Conservation (phyloP, 2,329 filamentous ascomycete species). For the Chrysoporthe austroafricana region DNA sequence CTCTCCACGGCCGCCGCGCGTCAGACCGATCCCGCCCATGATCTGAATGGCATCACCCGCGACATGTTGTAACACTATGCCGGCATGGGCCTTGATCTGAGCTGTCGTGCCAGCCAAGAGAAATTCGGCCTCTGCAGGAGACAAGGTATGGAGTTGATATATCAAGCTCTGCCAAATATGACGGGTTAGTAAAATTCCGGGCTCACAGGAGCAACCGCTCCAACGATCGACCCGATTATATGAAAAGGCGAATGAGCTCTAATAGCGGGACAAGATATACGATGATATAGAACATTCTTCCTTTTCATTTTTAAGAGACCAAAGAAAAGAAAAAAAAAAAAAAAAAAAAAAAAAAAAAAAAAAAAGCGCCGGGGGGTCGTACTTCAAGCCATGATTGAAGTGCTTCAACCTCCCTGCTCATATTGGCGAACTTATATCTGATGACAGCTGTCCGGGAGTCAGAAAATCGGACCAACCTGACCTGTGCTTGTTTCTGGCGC, state of each 20-base stretch:
- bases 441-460: slow-evolving; percentile 23
- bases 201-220: too few relatives aligned
- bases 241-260: not conserved
- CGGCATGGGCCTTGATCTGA: slow-evolving; percentile 30
- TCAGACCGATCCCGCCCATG: slow-evolving; percentile 29
- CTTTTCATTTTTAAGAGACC: not conserved
- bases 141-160: slow-evolving; percentile 44
- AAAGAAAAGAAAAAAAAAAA: not conserved
- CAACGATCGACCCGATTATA: too few relatives aligned
- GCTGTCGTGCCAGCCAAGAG: slow-evolving; percentile 33
- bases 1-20: slow-evolving; percentile 30
- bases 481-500: not conserved
- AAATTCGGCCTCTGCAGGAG: slow-evolving; percentile 32
- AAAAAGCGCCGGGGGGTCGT: not conserved
- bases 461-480: not conserved
- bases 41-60: slow-evolving; percentile 30
- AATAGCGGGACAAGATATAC: too few relatives aligned
- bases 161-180: slow-evolving; percentile 40
- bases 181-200: not conserved
- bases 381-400: slow-evolving; percentile 31
- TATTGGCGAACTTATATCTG: slow-evolving; percentile 30
- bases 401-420: slow-evolving; percentile 29
- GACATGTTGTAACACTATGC: slow-evolving; percentile 28
- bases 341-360: not conserved
- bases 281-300: too few relatives aligned